Percentiles rank a stretch among this genome's conserved stretches.
Conservation (phyloP, 2,329 filamentous ascomycete species). For the Zymoseptoria tritici region DNA sequence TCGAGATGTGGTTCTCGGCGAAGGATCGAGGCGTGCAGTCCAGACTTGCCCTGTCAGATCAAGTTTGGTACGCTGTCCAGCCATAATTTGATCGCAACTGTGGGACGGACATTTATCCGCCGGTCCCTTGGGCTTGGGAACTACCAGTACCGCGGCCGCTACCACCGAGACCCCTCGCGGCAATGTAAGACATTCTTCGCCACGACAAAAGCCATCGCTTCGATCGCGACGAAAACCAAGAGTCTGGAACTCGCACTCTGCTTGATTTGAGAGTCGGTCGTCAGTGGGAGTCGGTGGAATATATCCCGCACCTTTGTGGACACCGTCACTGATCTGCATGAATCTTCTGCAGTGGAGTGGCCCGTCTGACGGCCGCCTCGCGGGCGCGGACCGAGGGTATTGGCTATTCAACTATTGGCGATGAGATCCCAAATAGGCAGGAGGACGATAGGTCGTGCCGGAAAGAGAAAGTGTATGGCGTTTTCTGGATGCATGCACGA, state of each 20-base stretch:
- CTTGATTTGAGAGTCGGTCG: not conserved
- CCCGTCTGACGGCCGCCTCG: no score
- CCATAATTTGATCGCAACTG: not conserved
- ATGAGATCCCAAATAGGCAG: not conserved
- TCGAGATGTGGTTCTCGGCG: not conserved
- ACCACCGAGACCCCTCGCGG: not conserved
- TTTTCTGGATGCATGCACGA: not conserved
- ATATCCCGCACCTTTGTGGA: not conserved
- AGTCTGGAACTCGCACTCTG: not conserved
- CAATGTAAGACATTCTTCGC: not conserved
- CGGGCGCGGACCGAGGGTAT: not conserved
- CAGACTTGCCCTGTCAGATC: not conserved
- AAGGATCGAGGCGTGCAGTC: not conserved
- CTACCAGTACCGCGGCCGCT: not conserved
- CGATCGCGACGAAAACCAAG: not conserved
- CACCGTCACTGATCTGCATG: not conserved
- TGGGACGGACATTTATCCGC: not conserved
- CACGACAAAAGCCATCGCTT: not conserved
- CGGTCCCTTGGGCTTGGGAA: not conserved
- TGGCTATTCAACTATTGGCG: not conserved
- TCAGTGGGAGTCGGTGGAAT: not conserved
- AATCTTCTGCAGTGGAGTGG: not conserved
- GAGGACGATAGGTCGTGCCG: not conserved
- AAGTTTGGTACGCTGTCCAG: not conserved
- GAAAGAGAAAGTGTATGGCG: not conserved